Percentiles rank a stretch among this genome's conserved stretches.
Evolutionary conservation across 108 stramenopile species (phyloP).

Genomic region (Fistulifera pelliculosa): DNA sequence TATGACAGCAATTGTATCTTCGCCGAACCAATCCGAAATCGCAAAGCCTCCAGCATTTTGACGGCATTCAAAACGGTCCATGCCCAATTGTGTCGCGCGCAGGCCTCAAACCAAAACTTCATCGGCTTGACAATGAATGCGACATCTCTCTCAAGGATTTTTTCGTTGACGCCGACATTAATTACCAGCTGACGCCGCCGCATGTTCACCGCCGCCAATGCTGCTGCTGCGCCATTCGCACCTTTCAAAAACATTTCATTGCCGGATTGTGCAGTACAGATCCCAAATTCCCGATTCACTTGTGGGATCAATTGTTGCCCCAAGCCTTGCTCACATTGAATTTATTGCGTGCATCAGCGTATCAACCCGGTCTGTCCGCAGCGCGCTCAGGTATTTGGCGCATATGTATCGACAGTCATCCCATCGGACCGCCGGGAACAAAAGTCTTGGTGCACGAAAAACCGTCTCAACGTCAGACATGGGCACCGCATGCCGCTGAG

Average conservation of each 20-base stretch:
- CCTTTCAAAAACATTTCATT: slow-evolving; percentile 20
- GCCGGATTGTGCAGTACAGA: slow-evolving; percentile 22
- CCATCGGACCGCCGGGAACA: slow-evolving; percentile 35
- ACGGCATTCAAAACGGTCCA: slow-evolving; percentile 4
- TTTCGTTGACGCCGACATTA: slow-evolving; percentile 7
- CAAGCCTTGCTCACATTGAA: slow-evolving; percentile 34
- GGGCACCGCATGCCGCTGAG: slow-evolving; percentile 15
- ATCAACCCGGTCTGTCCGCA: slow-evolving; percentile 18
- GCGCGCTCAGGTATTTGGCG: not conserved
- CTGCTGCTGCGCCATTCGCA: slow-evolving; percentile 25
- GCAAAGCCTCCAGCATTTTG: not conserved
- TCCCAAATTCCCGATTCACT: slow-evolving; percentile 21
- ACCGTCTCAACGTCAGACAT: slow-evolving; percentile 11
- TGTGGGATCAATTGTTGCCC: slow-evolving; percentile 26
- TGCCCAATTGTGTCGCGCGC: not conserved
- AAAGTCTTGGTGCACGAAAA: slow-evolving; percentile 19
- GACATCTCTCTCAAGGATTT: slow-evolving; percentile 9
- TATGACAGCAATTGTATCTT: slow-evolving; percentile 23
- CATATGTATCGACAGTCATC: slow-evolving; percentile 28
- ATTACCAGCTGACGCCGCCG: slow-evolving; percentile 27
- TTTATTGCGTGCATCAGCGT: slow-evolving; percentile 22
- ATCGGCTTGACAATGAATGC: slow-evolving; percentile 21
- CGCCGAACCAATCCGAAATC: slow-evolving; percentile 13
- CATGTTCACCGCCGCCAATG: slow-evolving; percentile 15
- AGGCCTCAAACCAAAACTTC: slow-evolving; percentile 15